These are phyloP conservation scores for Collybia nuda DNA, from an alignment of 768 basidiomycete genomes.

Conservation along the genomic window DNA sequence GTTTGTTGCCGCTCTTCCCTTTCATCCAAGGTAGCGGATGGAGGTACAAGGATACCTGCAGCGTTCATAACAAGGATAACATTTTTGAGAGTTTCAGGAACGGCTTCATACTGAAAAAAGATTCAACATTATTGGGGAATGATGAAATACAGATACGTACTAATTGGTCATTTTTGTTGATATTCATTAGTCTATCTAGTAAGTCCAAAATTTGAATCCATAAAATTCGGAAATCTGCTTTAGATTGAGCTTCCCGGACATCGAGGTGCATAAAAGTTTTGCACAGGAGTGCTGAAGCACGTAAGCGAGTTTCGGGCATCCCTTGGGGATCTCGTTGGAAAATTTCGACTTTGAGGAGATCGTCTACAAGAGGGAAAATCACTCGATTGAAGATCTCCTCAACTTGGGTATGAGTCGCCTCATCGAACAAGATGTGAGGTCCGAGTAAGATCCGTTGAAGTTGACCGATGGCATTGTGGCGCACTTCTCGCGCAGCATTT, in stretches of 20 bases:
- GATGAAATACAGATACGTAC: conserved; percentile 43
- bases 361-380: conserved; percentile 89
- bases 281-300: conserved; percentile 88
- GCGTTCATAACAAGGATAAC: conserved; percentile 96
- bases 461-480: conserved; percentile 76
- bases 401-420: conserved; percentile 59
- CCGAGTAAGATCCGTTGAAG: conserved; percentile 85
- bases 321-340: conserved; percentile 78
- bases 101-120: conserved; percentile 76
- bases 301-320: conserved; percentile 87
- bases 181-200: conserved; percentile 85
- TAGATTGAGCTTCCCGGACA: conserved; percentile 60
- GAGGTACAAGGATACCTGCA: conserved; percentile 77
- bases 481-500: conserved; percentile 81
- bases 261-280: conserved; percentile 96
- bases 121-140: neutral
- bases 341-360: conserved; percentile 82
- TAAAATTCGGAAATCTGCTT: conserved; percentile 65
- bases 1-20: conserved; percentile 63
- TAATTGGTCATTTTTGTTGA: conserved; percentile 82
- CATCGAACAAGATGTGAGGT: conserved; percentile 62
- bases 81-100: conserved; percentile 96
- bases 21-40: conserved; percentile 41
- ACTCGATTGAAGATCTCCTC: conserved; percentile 87
- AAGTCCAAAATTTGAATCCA: conserved; percentile 92